These are phyloP conservation scores for Kalmusia sp. DNA, from an alignment of 2,329 filamentous ascomycete species.

Conservation along the genomic window DNA sequence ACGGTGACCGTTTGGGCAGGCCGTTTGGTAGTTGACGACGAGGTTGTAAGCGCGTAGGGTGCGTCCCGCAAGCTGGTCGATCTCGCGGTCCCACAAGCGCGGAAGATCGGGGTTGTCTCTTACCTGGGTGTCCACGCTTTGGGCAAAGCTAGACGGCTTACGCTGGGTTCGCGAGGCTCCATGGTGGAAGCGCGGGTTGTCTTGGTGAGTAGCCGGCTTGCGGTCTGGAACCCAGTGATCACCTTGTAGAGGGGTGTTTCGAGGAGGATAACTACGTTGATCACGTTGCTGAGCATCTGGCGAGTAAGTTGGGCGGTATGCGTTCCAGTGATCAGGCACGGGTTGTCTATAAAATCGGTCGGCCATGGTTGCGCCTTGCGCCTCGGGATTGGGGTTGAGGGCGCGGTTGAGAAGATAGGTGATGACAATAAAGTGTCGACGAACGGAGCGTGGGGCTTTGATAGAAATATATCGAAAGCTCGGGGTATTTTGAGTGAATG, in stretches of 20 bases:
- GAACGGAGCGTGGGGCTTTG: neutral
- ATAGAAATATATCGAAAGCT: neutral
- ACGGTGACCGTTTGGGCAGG: slow-evolving; percentile 22
- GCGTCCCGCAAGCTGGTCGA: slow-evolving; percentile 21
- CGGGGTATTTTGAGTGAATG: too few relatives aligned
- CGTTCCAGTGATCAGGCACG: too few relatives aligned
- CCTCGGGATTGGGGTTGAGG: neutral
- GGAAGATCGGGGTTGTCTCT: neutral
- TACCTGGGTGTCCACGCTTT: neutral
- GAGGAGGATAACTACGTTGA: too few relatives aligned
- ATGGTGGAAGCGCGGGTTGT: neutral
- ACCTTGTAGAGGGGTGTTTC: neutral
- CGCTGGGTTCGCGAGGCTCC: neutral
- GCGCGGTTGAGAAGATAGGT: neutral
- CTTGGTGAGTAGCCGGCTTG: neutral
- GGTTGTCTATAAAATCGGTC: neutral
- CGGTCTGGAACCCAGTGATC: neutral
- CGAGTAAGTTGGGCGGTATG: too few relatives aligned
- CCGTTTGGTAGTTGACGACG: slow-evolving; percentile 22
- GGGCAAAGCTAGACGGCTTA: neutral
- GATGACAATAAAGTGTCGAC: neutral
- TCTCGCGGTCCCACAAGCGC: slow-evolving; percentile 13
- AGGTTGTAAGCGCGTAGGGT: slow-evolving; percentile 28
- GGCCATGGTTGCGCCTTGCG: neutral
- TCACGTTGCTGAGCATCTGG: too few relatives aligned